These are phyloP conservation scores for Acanthamoeba triangularis DNA, from an alignment of 208 protist species.

Conservation along the genomic window DNA sequence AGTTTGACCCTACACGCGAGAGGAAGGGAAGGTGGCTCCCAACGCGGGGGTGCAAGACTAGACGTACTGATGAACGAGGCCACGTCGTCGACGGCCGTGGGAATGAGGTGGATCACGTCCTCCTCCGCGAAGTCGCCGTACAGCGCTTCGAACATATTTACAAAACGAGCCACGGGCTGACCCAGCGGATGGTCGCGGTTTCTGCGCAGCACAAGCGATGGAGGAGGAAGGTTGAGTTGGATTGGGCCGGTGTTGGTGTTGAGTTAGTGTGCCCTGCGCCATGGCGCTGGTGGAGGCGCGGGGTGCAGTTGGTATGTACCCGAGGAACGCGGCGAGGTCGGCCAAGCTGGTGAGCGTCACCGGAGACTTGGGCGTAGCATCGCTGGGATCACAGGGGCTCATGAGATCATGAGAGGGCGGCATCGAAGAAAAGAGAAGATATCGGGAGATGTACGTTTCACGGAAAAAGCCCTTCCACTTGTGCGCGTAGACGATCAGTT, in stretches of 20 bases:
- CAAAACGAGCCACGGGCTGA: neutral
- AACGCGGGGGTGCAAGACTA: too few relatives aligned
- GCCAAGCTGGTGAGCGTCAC: neutral
- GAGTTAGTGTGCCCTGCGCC: neutral
- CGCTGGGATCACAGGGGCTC: neutral
- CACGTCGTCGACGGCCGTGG: slow-evolving; percentile 34
- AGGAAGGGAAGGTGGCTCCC: too few relatives aligned
- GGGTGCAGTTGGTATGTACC: neutral
- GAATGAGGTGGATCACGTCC: neutral
- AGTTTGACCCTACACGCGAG: too few relatives aligned
- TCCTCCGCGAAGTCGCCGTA: neutral
- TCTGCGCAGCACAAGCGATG: neutral
- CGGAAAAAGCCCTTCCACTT: neutral
- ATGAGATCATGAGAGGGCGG: too few relatives aligned
- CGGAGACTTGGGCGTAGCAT: neutral
- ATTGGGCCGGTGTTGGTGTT: neutral
- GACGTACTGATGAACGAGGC: slow-evolving; percentile 27
- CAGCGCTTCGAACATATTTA: slow-evolving; percentile 48
- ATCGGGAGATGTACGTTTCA: neutral
- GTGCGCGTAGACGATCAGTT: neutral
- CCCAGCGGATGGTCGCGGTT: neutral
- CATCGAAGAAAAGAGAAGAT: neutral
- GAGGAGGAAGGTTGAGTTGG: too few relatives aligned
- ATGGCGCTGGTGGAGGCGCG: too few relatives aligned
- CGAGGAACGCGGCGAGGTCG: neutral